A percentile compares a stretch with the other conserved stretches of the same genome.
Evolutionary conservation across 2,329 filamentous ascomycete species (phyloP).

Genomic region (Aspergillus uvarum): DNA sequence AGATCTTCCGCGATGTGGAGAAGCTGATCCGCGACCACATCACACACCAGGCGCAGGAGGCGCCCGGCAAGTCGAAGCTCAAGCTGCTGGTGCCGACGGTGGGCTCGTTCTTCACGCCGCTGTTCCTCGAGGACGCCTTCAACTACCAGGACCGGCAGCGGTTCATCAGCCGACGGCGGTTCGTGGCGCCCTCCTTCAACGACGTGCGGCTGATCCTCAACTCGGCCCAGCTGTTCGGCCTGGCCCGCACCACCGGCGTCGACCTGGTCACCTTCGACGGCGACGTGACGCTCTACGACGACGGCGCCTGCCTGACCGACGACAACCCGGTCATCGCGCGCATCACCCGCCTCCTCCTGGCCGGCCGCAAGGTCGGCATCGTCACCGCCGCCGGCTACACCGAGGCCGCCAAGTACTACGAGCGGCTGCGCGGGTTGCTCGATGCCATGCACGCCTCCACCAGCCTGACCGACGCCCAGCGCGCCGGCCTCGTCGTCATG

Average conservation of each 20-base stretch:
- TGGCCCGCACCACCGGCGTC: constrained; percentile 71
- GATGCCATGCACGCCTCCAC: constrained; percentile 69
- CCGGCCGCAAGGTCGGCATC: constrained; percentile 83
- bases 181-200: constrained; percentile 96
- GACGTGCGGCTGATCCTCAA: constrained; percentile 91
- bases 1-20: constrained; percentile 94
- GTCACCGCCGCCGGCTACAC: constrained; percentile 97
- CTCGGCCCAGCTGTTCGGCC: constrained; percentile 88
- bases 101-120: constrained; percentile 87
- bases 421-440: constrained; percentile 80
- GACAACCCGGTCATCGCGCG: constrained; percentile 74
- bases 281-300: constrained; percentile 92
- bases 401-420: constrained; percentile 81
- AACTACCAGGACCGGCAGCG: constrained; percentile 82
- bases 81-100: constrained; percentile 88
- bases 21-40: constrained; percentile 90
- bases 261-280: constrained; percentile 95
- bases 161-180: constrained; percentile 84
- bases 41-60: constrained; percentile 64
- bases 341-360: constrained; percentile 68
- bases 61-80: constrained; percentile 77
- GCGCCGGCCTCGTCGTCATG: constrained; percentile 82
- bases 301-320: constrained; percentile 75
- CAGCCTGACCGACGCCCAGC: constrained; percentile 63
- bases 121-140: constrained; percentile 87